Base-by-base conservation (phyloP, 2,329 filamentous ascomycete genomes). In the Scortechinia acanthostroma region DNA sequence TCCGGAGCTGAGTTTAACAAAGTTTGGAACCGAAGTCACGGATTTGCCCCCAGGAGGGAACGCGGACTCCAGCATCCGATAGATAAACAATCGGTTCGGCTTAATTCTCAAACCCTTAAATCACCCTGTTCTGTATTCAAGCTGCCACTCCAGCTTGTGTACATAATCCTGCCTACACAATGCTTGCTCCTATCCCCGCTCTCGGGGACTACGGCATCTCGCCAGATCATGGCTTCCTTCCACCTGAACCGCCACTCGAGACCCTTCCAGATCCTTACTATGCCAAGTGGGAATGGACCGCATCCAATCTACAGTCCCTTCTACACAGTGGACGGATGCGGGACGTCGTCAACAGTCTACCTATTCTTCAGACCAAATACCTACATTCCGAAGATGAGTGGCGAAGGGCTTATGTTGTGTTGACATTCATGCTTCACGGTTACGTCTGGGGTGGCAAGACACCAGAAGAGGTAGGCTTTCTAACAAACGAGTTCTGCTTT, bases 361-460 rank as follows among this genome's bases (percentile, higher is more conserved):
- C 91, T 4, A 73, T 95, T 45, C 79, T 98, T 50, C 89, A 87
- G 45, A 94, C 91, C 42, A 74, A 81, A 52, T 82, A 87, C 57
- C 80, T 98, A 55, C 78, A 86, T 63, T 82, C 86, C 51, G 88
- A 91, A 55, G 76, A 86, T 48, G 90, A 98, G 74, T 97, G 91
- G 93, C 82, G 89, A 57, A 79, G 93, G 56, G 93, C 93, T 50
- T 97, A 97, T 68, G 86, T 86, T 48, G 74, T 96, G 45, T 74
- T 98, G 47, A 86, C 82, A 48, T 96, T 97, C 66, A 89, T 97
- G 65, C 78, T 90, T 25, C 91, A 98, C 68, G 87, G 84, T 53
- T 98, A 97, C 68, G 88, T 98, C 59, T 98, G 93, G 93, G 88
- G 89, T 58, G 91, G 89, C 62, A 86, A 94, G 57, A 77, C 6